A percentile compares a stretch with the other conserved stretches of the same genome.
These are phyloP conservation scores for Limonium bicolor DNA, from an alignment of 148 eudicot species.

Conservation along the genomic window DNA sequence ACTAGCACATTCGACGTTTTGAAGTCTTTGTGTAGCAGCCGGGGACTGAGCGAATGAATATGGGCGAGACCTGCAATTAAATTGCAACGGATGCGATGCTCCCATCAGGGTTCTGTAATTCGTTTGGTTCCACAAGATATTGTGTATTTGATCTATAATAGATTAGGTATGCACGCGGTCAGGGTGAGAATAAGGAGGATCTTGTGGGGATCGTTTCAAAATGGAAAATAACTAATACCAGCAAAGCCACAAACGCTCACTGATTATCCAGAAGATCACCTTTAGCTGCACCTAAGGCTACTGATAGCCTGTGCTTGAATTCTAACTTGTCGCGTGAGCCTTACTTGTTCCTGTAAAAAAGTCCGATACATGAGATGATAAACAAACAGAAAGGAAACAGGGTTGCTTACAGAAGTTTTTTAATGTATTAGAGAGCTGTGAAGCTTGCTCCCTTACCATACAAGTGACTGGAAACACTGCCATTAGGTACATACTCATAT, in stretches of 20 bases:
- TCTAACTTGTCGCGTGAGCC: constrained; percentile 80
- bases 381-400: background rate
- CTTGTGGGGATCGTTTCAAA: constrained; percentile 7
- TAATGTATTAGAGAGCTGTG: too few species aligned
- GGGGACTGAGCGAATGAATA: constrained; percentile 90
- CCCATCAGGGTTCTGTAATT: constrained; percentile 6
- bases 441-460: constrained; percentile 71
- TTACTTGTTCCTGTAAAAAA: constrained; percentile 47
- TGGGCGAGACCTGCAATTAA: constrained; percentile 77
- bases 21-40: constrained; percentile 86
- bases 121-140: background rate
- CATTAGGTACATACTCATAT: constrained; percentile 92
- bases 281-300: constrained; percentile 99
- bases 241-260: constrained; percentile 98
- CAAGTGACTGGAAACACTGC: constrained; percentile 91
- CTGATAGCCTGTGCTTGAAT: constrained; percentile 92
- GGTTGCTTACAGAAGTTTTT: too few species aligned
- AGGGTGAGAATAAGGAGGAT: background rate
- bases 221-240: constrained; percentile 61
- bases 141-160: background rate
- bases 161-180: background rate
- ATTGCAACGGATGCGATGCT: too few species aligned
- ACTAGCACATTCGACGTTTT: constrained; percentile 96
- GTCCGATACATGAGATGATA: constrained; percentile 2
- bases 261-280: constrained; percentile 99